Conservation (phyloP, 345 rosid genomes). For the Eucalyptus viminalis region DNA sequence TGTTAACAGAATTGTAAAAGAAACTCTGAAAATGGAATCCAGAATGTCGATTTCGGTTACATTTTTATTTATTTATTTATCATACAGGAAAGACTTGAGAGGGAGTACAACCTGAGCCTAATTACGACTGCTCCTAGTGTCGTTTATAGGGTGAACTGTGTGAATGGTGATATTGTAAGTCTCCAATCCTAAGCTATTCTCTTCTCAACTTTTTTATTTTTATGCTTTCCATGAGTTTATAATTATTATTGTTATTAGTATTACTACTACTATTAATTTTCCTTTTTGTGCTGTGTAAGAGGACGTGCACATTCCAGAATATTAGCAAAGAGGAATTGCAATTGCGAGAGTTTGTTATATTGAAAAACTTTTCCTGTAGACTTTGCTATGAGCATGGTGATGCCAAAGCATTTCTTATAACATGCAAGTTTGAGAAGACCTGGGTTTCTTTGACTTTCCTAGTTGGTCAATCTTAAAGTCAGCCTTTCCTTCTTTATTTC, state of each 20-base stretch:
- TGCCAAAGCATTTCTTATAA: not conserved
- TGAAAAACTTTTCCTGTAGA: not conserved
- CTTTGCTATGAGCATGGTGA: not conserved
- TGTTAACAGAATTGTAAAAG: not conserved
- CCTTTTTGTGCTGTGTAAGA: not conserved
- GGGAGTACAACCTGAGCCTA: constrained; percentile 92
- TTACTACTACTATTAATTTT: not conserved
- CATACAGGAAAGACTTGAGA: constrained; percentile 95
- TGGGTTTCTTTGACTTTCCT: not conserved
- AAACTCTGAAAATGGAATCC: not conserved
- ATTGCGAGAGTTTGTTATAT: not conserved
- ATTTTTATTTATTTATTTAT: not conserved
- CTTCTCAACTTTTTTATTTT: not conserved
- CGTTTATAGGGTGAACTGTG: constrained; percentile 78
- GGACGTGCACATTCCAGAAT: not conserved
- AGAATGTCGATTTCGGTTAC: not conserved
- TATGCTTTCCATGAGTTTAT: not conserved
- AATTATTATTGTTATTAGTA: not conserved
- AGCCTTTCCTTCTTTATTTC: not conserved
- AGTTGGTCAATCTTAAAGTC: not conserved
- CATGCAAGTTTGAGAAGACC: not conserved
- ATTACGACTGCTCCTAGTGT: constrained; percentile 99
- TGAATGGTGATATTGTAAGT: constrained; percentile 72
- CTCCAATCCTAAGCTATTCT: not conserved
- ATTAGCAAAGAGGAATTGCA: not conserved